Conservation (phyloP, 2,329 filamentous ascomycete genomes). For the Metarhizium guizhouense region DNA sequence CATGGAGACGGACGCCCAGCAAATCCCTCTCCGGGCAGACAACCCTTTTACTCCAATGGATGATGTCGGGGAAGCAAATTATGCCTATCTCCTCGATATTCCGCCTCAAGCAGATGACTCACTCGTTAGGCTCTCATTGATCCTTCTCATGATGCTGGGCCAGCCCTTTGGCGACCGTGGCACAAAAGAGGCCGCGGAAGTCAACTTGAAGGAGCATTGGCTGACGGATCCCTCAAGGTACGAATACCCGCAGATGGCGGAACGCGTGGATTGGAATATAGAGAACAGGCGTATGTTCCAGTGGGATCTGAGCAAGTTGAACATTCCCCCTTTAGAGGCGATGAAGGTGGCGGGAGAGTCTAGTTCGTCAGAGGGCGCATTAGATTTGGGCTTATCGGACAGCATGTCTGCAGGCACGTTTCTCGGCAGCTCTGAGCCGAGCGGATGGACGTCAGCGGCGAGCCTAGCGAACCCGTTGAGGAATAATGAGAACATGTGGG, state of each 20-base stretch:
- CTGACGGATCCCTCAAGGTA: neutral
- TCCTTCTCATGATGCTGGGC: neutral
- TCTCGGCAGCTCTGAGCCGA: slow-evolving; percentile 1
- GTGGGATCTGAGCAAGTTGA: neutral
- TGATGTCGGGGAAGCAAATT: neutral
- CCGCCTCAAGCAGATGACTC: neutral
- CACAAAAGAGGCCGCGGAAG: neutral
- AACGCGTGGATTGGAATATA: neutral
- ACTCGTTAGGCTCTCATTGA: neutral
- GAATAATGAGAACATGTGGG: neutral
- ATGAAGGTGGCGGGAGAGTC: neutral
- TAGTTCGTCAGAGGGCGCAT: neutral
- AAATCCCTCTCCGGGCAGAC: neutral
- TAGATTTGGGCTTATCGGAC: neutral
- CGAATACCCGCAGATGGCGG: neutral
- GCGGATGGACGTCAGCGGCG: slow-evolving; percentile 1
- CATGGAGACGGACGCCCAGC: neutral
- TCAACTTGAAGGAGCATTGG: neutral
- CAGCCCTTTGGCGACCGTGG: neutral
- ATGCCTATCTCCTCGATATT: neutral
- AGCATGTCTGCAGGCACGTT: neutral
- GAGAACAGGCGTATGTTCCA: neutral
- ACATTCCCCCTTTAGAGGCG: neutral
- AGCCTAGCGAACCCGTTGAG: neutral
- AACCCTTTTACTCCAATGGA: neutral